Base-by-base conservation (phyloP, 2,329 filamentous ascomycete genomes). In the Lasiodiplodia sp. region DNA sequence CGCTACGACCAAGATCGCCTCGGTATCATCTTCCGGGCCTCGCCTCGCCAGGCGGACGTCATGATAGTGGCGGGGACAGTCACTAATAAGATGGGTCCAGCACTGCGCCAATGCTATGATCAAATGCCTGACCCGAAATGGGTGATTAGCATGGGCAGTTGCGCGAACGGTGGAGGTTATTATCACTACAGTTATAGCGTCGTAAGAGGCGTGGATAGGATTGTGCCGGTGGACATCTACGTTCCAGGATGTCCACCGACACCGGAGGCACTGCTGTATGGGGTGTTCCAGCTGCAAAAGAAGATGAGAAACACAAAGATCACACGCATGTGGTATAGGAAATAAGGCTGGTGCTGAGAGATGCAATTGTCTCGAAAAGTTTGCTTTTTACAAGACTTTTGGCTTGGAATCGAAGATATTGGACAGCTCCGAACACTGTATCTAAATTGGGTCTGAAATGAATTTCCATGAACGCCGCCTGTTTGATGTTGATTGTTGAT, bases 11-110 rank as follows among this genome's bases (percentile, higher is more conserved):
- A 96, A 79, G 93, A 97, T 83, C 89, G 93, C 60, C 86, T 96
- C 69, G 93, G 93, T 75, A 96, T 96, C 79, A 96, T 96, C 80
- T 96, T 96, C 87, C 91, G 93, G 76, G 93, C 93, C 69, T 95
- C 92, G 11, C 93, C 93, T 4, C 91, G 93, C 72, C 93, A 97
- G 82, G 93, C 93, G 69, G 94, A 97, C 80, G 91, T 97, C 73
- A 96, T 97, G 93, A 96, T 97, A 76, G 94, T 97, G 37, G 93
- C 94, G 28, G 94, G 94, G 69, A 97, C 94, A 34, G 87, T 97
- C 71, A 96, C 93, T 74, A 97, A 97, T 86, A 97, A 97, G 86
- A 97, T 97, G 94, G 93, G 93, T 0, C 93, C 94, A 2, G 94
- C 94, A 40, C 84, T 97, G 77, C 87, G 94, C 80, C 92, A 96